These are phyloP conservation scores for Gossypium schwendimanii DNA, from an alignment of 441 rosid species.

Conservation along the genomic window DNA sequence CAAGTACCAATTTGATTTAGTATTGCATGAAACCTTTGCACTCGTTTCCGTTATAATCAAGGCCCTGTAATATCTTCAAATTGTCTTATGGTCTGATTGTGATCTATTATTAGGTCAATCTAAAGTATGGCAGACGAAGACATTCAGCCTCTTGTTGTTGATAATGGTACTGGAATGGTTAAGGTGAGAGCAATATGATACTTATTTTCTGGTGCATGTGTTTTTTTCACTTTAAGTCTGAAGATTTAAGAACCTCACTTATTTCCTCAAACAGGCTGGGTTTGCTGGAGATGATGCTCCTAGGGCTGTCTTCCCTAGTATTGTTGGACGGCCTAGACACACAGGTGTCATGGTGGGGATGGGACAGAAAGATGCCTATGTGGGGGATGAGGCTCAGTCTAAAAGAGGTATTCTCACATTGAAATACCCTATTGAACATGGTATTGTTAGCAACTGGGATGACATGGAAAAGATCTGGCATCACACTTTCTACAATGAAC, in stretches of 20 bases:
- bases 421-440: constrained; percentile 33
- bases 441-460: constrained; percentile 38
- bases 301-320: constrained; percentile 36
- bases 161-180: constrained; percentile 46
- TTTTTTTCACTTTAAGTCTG: background rate
- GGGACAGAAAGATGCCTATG: constrained; percentile 25
- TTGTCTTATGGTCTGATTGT: background rate
- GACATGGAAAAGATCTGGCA: constrained; percentile 41
- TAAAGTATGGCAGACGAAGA: constrained; percentile 45
- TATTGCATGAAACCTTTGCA: background rate
- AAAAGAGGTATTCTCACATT: constrained; percentile 34
- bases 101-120: background rate
- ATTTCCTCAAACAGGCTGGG: constrained; percentile 34
- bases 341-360: background rate
- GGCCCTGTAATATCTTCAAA: background rate
- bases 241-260: background rate
- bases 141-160: constrained; percentile 47
- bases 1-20: background rate
- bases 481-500: constrained; percentile 29
- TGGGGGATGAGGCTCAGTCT: constrained; percentile 31
- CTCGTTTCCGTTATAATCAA: background rate
- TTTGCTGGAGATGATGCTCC: constrained; percentile 62
- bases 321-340: constrained; percentile 23
- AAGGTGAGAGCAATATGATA: constrained; percentile 1
- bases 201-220: background rate